Percentiles rank a stretch among this genome's conserved stretches.
Conservation (phyloP, 2,329 filamentous ascomycete genomes). For the Ophiocordyceps camponoti-floridani region DNA sequence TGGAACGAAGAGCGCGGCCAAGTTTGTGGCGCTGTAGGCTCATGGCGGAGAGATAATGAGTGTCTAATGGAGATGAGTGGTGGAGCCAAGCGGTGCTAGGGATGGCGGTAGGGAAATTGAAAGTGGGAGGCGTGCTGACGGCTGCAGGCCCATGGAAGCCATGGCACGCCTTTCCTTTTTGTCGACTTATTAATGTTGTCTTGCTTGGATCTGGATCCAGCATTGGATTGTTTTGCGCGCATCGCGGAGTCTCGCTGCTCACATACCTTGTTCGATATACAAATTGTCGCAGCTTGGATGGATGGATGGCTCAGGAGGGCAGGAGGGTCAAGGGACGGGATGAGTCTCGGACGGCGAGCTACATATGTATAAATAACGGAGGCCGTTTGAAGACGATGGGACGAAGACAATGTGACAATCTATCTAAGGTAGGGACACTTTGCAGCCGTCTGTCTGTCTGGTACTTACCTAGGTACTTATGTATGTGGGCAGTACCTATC, state of each 20-base stretch:
- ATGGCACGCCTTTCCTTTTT: background rate
- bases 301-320: too few species aligned
- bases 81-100: background rate
- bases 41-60: background rate
- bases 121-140: background rate
- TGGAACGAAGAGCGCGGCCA: background rate
- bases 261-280: conserved; percentile 46
- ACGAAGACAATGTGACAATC: background rate
- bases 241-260: conserved; percentile 14
- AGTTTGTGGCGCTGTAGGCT: background rate
- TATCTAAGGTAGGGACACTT: too few species aligned
- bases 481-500: too few species aligned
- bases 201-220: conserved; percentile 5
- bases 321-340: too few species aligned
- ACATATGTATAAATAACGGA: conserved; percentile 18
- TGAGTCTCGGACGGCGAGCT: too few species aligned
- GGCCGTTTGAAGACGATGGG: conserved; percentile 12
- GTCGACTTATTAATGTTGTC: conserved; percentile 2
- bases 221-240: conserved; percentile 6
- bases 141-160: background rate
- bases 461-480: too few species aligned
- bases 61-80: background rate
- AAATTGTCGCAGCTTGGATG: conserved; percentile 8
- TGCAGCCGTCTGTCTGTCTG: too few species aligned
- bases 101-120: background rate